phyloP scores from a whole-genome alignment of 2,329 filamentous ascomycete species.

The Colletotrichum higginsianum region DNA sequence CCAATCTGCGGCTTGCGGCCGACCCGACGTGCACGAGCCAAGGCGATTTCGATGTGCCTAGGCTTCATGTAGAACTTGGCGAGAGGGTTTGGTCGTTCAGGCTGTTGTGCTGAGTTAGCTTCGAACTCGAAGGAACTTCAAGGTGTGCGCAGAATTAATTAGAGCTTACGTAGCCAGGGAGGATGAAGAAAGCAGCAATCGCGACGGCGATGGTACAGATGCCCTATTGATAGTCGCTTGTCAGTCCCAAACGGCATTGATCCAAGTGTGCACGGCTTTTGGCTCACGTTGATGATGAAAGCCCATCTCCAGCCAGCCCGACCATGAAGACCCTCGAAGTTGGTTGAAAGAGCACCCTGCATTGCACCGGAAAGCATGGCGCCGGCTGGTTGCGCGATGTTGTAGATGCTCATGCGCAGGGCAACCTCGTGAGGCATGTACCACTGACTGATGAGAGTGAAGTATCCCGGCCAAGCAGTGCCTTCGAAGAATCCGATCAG shows the following conservation, averaged over 20 bases:
- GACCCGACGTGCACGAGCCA: slow-evolving; percentile 15
- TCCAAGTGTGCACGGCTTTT: accelerated
- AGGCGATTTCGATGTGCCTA: slow-evolving; percentile 28
- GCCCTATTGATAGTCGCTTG: neutral
- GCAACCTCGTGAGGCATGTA: slow-evolving; percentile 57
- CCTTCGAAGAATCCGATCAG: slow-evolving; percentile 59
- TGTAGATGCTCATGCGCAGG: slow-evolving; percentile 65
- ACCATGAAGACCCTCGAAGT: slow-evolving; percentile 64
- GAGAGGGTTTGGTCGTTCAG: slow-evolving; percentile 27
- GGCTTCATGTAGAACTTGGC: slow-evolving; percentile 31
- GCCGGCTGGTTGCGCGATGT: slow-evolving; percentile 66
- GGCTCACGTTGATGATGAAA: slow-evolving; percentile 55
- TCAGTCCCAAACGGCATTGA: accelerated
- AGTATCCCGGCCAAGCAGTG: slow-evolving; percentile 46
- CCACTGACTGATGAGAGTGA: slow-evolving; percentile 60
- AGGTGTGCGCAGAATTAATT: neutral
- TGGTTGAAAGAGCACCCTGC: slow-evolving; percentile 67
- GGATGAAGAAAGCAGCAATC: slow-evolving; percentile 32
- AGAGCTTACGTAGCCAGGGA: slow-evolving; percentile 25
- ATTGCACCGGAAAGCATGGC: slow-evolving; percentile 71
- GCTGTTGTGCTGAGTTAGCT: neutral
- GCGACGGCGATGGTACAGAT: slow-evolving; percentile 27
- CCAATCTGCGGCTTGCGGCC: slow-evolving; percentile 35
- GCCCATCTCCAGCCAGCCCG: slow-evolving; percentile 57
- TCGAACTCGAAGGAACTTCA: too few species aligned